phyloP scores from a whole-genome alignment of 495 filamentous ascomycete species.

The Penicillium lagena region DNA sequence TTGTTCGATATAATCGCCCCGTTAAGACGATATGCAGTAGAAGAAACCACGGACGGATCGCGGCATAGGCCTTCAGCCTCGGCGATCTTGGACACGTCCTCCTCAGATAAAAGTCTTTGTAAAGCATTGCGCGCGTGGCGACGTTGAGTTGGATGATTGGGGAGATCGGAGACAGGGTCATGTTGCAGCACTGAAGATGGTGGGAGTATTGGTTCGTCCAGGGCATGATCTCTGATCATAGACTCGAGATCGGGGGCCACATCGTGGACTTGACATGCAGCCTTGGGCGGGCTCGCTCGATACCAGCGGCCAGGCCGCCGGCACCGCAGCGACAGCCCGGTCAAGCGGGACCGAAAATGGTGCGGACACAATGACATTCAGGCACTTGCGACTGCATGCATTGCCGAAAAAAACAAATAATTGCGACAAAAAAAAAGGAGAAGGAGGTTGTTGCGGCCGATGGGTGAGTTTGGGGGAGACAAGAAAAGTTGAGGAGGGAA shows the following conservation, averaged over 20 bases:
- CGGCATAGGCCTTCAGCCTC: slow-evolving; percentile 1
- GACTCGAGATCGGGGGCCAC: slow-evolving; percentile 8
- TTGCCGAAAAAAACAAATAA: slow-evolving; percentile 5
- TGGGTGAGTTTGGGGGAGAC: not conserved
- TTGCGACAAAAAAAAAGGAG: not conserved
- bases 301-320: slow-evolving; percentile 16
- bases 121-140: no score
- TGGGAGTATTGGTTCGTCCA: no score
- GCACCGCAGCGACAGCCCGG: slow-evolving; percentile 22
- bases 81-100: slow-evolving; percentile 1
- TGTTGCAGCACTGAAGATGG: no score
- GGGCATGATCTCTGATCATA: not conserved
- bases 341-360: slow-evolving; percentile 22
- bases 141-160: no score
- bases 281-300: slow-evolving; percentile 10
- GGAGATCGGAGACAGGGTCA: no score
- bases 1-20: slow-evolving; percentile 9
- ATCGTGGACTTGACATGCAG: slow-evolving; percentile 10
- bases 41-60: not conserved
- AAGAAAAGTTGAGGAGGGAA: no score
- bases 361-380: slow-evolving; percentile 38
- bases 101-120: not conserved
- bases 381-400: slow-evolving; percentile 16
- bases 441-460: slow-evolving; percentile 31
- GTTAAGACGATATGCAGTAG: slow-evolving; percentile 8